Conservation (phyloP, 2,329 filamentous ascomycete species). For the Fusarium veterinarium region DNA sequence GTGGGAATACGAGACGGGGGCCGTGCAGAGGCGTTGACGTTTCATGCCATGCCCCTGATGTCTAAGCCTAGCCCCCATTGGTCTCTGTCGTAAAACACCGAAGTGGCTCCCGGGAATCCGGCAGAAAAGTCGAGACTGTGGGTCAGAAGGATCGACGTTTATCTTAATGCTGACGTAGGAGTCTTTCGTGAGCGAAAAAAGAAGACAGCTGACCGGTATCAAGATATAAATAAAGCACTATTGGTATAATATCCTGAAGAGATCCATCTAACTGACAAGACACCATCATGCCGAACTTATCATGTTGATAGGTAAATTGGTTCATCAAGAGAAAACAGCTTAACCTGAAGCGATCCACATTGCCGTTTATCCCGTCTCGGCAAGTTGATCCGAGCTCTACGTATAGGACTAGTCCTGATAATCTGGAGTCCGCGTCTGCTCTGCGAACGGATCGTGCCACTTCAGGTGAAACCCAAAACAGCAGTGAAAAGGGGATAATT, state of each 20-base stretch:
- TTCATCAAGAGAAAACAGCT: fast-evolving
- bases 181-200: fast-evolving
- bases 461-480: not conserved
- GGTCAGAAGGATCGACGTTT: not conserved
- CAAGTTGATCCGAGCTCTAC: not conserved
- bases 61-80: not conserved
- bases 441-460: not conserved
- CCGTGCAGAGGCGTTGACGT: not conserved
- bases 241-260: too few species aligned
- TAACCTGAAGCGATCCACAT: not conserved
- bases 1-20: not conserved
- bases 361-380: not conserved
- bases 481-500: not conserved
- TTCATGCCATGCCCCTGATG: not conserved
- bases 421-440: not conserved
- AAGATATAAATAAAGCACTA: too few species aligned
- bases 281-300: not conserved
- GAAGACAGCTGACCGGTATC: fast-evolving
- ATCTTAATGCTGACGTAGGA: not conserved
- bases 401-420: not conserved
- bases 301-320: not conserved
- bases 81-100: not conserved
- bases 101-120: not conserved
- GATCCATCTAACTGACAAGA: too few species aligned
- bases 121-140: not conserved